A percentile compares a stretch with the other conserved stretches of the same genome.
Evolutionary conservation across 164 flowering plant species (phyloP).

Genomic region (Kalanchoe fedtschenkoi): DNA sequence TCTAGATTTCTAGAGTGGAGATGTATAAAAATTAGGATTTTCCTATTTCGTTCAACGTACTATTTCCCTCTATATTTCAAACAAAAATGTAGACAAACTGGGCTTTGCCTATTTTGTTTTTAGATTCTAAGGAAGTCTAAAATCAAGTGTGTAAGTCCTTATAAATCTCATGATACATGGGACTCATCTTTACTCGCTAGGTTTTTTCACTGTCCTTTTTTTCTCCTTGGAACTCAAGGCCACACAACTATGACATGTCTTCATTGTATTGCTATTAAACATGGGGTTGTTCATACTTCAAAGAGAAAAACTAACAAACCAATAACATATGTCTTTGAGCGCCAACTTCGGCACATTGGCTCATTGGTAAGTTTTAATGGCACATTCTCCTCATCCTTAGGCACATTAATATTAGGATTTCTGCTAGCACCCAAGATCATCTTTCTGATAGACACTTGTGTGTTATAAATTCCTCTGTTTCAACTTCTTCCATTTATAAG

Average conservation of each 20-base stretch:
- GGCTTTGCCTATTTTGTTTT: not conserved
- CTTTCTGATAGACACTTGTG: too few relatives aligned
- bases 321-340: constrained; percentile 56
- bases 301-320: constrained; percentile 32
- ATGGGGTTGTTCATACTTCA: constrained; percentile 31
- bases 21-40: too few relatives aligned
- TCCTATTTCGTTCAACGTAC: too few relatives aligned
- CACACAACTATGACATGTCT: constrained; percentile 78
- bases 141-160: too few relatives aligned
- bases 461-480: too few relatives aligned
- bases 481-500: too few relatives aligned
- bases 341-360: constrained; percentile 47
- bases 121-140: too few relatives aligned
- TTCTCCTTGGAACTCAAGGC: constrained; percentile 33
- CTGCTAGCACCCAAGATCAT: too few relatives aligned
- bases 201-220: not conserved
- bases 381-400: not conserved
- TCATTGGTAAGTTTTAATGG: constrained; percentile 32
- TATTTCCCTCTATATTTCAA: not conserved
- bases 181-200: too few relatives aligned
- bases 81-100: not conserved
- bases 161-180: too few relatives aligned
- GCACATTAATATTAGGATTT: not conserved
- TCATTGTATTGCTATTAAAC: constrained; percentile 34
- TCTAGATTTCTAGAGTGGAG: too few relatives aligned